Evolutionary conservation across 345 rosid species (phyloP).

Genomic region (Eucalyptus polyanthemos): DNA sequence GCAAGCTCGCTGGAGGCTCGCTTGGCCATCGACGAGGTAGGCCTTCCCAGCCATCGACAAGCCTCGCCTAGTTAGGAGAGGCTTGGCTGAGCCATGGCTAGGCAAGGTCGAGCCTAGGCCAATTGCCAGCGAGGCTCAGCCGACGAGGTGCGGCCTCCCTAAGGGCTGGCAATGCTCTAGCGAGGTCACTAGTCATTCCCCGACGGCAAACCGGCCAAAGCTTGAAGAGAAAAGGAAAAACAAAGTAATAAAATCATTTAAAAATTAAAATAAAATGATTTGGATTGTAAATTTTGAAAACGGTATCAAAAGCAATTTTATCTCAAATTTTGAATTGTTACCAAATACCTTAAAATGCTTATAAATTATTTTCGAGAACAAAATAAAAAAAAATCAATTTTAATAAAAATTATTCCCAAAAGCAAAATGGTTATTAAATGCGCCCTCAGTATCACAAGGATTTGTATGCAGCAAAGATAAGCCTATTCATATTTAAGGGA

Average conservation of each 20-base stretch:
- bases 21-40: accelerated
- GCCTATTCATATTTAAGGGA: no score
- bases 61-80: no score
- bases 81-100: accelerated
- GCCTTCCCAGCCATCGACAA: accelerated
- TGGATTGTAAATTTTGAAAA: no score
- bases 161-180: accelerated
- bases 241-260: no score
- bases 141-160: accelerated
- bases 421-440: accelerated
- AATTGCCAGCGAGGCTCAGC: accelerated
- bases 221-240: no score
- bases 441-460: accelerated
- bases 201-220: no score
- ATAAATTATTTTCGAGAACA: accelerated
- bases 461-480: no score
- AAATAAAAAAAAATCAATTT: no score
- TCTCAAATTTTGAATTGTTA: accelerated
- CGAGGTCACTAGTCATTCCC: accelerated
- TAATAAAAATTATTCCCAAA: no score
- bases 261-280: no score
- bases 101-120: accelerated
- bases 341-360: accelerated
- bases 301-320: no score
- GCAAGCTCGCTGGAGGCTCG: accelerated